Evolutionary conservation across 2,329 filamentous ascomycete species (phyloP).

Genomic region (Aspergillus ochraceoroseus): DNA sequence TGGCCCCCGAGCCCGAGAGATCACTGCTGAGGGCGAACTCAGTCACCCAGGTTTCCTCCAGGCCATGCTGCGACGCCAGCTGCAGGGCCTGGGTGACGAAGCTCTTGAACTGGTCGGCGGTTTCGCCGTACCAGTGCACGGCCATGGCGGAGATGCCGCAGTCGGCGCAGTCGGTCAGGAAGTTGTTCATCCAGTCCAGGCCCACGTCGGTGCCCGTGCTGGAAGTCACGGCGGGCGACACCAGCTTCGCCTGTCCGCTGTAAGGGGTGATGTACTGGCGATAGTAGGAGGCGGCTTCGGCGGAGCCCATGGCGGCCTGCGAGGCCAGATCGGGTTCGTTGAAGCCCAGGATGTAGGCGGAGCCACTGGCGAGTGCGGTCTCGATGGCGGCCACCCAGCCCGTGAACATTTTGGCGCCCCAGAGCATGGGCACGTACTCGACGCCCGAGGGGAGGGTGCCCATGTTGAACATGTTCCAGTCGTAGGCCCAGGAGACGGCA

Average conservation of each 20-base stretch:
- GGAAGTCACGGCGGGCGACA: slow-evolving; percentile 43
- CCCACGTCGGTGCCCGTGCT: slow-evolving; percentile 31
- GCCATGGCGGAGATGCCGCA: slow-evolving; percentile 42
- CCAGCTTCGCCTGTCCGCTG: slow-evolving; percentile 36
- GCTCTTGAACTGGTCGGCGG: slow-evolving; percentile 35
- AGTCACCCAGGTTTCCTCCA: slow-evolving; percentile 45
- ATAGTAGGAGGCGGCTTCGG: slow-evolving; percentile 37
- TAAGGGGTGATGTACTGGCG: slow-evolving; percentile 38
- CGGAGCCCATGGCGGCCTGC: slow-evolving; percentile 39
- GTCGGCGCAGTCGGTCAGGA: slow-evolving; percentile 37
- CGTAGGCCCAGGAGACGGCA: slow-evolving; percentile 43
- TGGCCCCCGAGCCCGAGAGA: slow-evolving; percentile 20
- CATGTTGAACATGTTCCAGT: slow-evolving; percentile 38
- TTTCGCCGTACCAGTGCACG: slow-evolving; percentile 45
- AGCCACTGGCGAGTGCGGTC: slow-evolving; percentile 33
- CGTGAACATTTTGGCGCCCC: slow-evolving; percentile 38
- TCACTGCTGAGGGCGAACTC: slow-evolving; percentile 41
- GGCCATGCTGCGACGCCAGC: slow-evolving; percentile 31
- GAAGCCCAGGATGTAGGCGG: slow-evolving; percentile 42
- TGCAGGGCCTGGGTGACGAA: slow-evolving; percentile 37
- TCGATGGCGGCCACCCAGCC: slow-evolving; percentile 36
- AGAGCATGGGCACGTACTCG: slow-evolving; percentile 47
- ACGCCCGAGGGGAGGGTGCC: slow-evolving; percentile 33
- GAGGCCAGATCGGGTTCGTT: slow-evolving; percentile 44
- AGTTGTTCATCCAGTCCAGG: slow-evolving; percentile 40